Evolutionary conservation across 2,329 filamentous ascomycete genomes (phyloP).

Genomic region (Truncatella angustata): DNA sequence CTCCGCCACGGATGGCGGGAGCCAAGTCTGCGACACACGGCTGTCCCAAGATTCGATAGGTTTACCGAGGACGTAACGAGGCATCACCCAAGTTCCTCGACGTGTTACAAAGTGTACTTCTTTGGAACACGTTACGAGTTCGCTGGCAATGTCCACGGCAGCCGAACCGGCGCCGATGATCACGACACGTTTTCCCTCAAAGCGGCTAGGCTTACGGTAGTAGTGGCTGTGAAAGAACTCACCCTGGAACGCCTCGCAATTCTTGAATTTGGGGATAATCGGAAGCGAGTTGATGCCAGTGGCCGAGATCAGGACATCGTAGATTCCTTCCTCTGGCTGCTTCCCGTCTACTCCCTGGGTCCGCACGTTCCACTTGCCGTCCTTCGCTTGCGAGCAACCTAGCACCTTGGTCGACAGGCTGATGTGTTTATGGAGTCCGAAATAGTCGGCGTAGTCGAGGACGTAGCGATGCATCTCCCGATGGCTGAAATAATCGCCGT

Average conservation of each 20-base stretch:
- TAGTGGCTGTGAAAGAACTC: slow-evolving; percentile 35
- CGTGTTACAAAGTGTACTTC: slow-evolving; percentile 35
- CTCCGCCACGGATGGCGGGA: slow-evolving; percentile 24
- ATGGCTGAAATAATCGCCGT: slow-evolving; percentile 36
- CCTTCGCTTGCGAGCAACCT: slow-evolving; percentile 23
- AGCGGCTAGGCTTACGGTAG: slow-evolving; percentile 31
- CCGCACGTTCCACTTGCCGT: slow-evolving; percentile 29
- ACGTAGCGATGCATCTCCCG: slow-evolving; percentile 32
- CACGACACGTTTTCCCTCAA: slow-evolving; percentile 34
- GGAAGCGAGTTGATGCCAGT: slow-evolving; percentile 32
- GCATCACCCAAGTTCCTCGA: slow-evolving; percentile 36
- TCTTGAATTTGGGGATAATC: slow-evolving; percentile 27
- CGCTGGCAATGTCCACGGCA: slow-evolving; percentile 37
- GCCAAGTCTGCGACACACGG: slow-evolving; percentile 27
- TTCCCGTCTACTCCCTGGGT: slow-evolving; percentile 16
- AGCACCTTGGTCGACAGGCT: slow-evolving; percentile 30
- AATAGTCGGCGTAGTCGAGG: slow-evolving; percentile 34
- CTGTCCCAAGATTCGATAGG: slow-evolving; percentile 33
- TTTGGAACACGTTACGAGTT: slow-evolving; percentile 30
- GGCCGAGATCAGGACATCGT: slow-evolving; percentile 34
- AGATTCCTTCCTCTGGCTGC: slow-evolving; percentile 21
- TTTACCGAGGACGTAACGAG: slow-evolving; percentile 35
- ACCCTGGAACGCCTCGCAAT: slow-evolving; percentile 29
- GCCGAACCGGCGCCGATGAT: slow-evolving; percentile 36
- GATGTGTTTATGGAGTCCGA: slow-evolving; percentile 32